Percentiles rank a stretch among this genome's conserved stretches.
phyloP scores from a whole-genome alignment of 2,329 filamentous ascomycete genomes.

The Cercospora sp. region DNA sequence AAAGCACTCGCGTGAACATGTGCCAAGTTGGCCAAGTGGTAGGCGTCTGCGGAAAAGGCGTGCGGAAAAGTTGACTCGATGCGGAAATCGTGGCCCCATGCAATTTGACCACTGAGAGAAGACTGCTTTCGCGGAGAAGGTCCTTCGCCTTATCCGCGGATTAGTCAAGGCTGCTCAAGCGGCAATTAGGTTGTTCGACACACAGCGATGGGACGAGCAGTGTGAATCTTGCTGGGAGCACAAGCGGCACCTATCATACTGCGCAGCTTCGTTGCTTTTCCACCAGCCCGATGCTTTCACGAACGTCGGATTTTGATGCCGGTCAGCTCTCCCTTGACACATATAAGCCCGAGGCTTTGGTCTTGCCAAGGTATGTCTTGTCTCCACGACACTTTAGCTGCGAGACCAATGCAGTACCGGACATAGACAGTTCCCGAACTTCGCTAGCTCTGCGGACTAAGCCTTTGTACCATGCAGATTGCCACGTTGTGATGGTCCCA shows the following conservation, averaged over 20 bases:
- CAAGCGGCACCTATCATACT: neutral
- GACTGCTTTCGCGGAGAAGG: neutral
- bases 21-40: neutral
- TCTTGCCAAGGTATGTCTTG: neutral
- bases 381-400: neutral
- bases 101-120: neutral
- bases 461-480: neutral
- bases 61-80: neutral
- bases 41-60: neutral
- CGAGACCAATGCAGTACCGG: neutral
- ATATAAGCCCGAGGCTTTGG: neutral
- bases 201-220: neutral
- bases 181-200: neutral
- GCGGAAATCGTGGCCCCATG: neutral
- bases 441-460: neutral
- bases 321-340: neutral
- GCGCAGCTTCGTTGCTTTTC: neutral
- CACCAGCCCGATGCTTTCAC: neutral
- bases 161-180: neutral
- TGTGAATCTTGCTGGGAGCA: neutral
- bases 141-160: neutral
- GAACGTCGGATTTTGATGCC: neutral
- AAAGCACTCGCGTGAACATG: neutral
- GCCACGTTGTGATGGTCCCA: too few relatives aligned
- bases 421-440: neutral